phyloP scores from a whole-genome alignment of 441 rosid genomes.

The Syzygium syzygioides region DNA sequence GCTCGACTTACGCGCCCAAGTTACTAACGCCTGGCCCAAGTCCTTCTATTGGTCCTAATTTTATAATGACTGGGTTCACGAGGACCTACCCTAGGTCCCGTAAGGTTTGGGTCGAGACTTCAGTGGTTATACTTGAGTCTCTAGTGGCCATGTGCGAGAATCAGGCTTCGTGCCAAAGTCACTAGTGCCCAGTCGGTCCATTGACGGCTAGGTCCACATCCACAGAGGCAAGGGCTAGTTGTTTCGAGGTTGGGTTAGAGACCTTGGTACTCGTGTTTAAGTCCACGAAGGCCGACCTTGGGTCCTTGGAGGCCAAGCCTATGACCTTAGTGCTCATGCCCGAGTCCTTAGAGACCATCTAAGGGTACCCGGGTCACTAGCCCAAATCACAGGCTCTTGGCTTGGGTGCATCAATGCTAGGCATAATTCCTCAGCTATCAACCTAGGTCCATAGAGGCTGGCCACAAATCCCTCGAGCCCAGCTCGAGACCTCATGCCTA shows the following conservation, averaged over 20 bases:
- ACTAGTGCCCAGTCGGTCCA: accelerated
- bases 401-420: neutral
- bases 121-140: neutral
- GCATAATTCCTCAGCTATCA: neutral
- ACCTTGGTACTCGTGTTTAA: neutral
- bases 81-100: accelerated
- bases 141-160: neutral
- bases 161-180: neutral
- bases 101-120: neutral
- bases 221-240: neutral
- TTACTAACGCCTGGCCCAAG: accelerated
- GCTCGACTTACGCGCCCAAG: neutral
- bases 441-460: neutral
- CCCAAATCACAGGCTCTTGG: neutral
- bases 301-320: neutral
- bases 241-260: neutral
- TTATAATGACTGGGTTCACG: neutral
- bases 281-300: neutral
- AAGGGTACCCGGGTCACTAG: neutral
- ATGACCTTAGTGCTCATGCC: neutral
- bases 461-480: neutral
- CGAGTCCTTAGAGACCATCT: neutral
- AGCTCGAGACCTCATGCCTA: neutral
- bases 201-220: accelerated
- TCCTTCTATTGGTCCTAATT: accelerated